A percentile compares a stretch with the other conserved stretches of the same genome.
These are phyloP conservation scores for Vigna reflexopilosa DNA, from an alignment of 306 rosid genomes.

Conservation along the genomic window DNA sequence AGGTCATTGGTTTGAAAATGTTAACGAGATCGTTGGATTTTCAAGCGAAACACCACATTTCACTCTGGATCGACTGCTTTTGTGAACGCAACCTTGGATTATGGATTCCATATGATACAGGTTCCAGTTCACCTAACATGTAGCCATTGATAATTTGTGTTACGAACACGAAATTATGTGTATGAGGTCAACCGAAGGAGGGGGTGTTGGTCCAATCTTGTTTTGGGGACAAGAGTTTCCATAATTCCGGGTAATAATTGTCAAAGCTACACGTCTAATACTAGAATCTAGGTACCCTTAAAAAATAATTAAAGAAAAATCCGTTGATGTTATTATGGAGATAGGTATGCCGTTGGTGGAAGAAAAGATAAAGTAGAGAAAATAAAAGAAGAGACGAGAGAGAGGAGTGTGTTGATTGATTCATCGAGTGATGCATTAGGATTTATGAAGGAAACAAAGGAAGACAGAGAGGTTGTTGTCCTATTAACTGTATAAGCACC, in stretches of 20 bases:
- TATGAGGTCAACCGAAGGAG: conserved; percentile 42
- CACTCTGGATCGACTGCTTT: conserved; percentile 2
- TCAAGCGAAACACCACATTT: not conserved
- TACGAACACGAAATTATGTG: not conserved
- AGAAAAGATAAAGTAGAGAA: conserved; percentile 40
- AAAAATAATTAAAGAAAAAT: too few species aligned
- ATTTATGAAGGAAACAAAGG: conserved; percentile 45
- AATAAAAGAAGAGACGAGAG: not conserved
- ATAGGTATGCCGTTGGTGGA: conserved; percentile 41
- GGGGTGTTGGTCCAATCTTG: conserved; percentile 50
- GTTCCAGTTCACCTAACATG: conserved; percentile 46
- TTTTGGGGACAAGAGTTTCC: conserved; percentile 46
- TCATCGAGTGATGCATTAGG: conserved; percentile 35
- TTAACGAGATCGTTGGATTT: conserved; percentile 19
- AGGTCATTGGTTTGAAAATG: conserved; percentile 14
- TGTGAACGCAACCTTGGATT: conserved; percentile 22
- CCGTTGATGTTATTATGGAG: too few species aligned
- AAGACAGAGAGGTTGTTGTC: conserved; percentile 46
- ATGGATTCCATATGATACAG: conserved; percentile 4
- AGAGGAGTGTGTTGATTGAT: conserved; percentile 26
- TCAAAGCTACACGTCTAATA: conserved; percentile 43
- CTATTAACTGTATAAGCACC: conserved; percentile 50
- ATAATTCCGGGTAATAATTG: conserved; percentile 53
- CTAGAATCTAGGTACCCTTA: conserved; percentile 24
- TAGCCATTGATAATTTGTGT: conserved; percentile 33